Evolutionary conservation across 1,284 basidiomycete genomes (phyloP).

Genomic region (Ganoderma leucocontextum): DNA sequence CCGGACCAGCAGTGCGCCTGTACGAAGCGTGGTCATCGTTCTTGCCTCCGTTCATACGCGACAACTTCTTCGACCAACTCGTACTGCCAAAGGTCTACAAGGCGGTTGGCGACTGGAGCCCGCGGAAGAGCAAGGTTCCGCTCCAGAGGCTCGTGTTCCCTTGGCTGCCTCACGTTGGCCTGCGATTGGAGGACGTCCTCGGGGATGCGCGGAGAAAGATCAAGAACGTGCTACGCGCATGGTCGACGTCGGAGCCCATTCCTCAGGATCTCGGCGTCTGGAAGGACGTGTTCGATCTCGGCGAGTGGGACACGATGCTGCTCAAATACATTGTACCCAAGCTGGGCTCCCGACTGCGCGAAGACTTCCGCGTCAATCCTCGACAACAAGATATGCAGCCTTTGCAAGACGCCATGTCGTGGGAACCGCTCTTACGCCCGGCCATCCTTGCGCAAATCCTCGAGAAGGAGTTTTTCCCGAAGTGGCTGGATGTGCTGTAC

Average conservation of each 20-base stretch:
- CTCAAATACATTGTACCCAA: conserved; percentile 93
- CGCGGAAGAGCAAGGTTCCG: conserved; percentile 62
- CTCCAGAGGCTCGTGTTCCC: conserved; percentile 92
- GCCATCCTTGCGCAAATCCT: conserved; percentile 85
- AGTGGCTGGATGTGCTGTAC: conserved; percentile 93
- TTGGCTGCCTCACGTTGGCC: conserved; percentile 90
- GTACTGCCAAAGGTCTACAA: conserved; percentile 91
- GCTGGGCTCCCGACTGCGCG: conserved; percentile 80
- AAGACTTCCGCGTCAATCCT: conserved; percentile 89
- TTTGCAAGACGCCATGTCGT: conserved; percentile 80
- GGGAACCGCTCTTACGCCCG: conserved; percentile 78
- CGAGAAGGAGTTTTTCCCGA: conserved; percentile 93
- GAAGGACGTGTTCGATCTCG: conserved; percentile 81
- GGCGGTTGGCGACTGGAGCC: conserved; percentile 87
- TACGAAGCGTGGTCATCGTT: conserved; percentile 91
- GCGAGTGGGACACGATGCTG: conserved; percentile 92
- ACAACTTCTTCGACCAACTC: conserved; percentile 96
- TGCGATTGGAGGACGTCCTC: conserved; percentile 81
- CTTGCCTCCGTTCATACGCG: conserved; percentile 89
- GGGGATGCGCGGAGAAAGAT: conserved; percentile 89
- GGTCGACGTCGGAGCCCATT: conserved; percentile 80
- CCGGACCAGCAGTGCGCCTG: conserved; percentile 81
- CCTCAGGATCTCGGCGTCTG: conserved; percentile 80
- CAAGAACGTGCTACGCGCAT: conserved; percentile 80
- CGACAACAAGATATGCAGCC: conserved; percentile 88